Conservation (phyloP, 2,329 filamentous ascomycete species). For the Verticillium nonalfalfae region DNA sequence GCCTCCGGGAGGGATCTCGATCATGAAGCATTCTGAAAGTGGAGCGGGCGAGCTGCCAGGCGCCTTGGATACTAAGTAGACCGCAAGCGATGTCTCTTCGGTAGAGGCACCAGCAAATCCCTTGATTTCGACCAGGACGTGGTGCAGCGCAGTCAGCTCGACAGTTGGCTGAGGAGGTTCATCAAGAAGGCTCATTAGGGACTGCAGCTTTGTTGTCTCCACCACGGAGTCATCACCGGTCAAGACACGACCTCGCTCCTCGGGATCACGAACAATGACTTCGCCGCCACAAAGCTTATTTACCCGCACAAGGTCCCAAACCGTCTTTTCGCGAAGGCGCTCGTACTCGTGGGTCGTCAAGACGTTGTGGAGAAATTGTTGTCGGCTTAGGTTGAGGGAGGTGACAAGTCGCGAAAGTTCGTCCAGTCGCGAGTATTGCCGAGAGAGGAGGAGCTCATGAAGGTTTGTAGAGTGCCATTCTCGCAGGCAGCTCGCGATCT, state of each 20-base stretch:
- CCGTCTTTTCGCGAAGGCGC: slow-evolving; percentile 77
- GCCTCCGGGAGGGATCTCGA: slow-evolving; percentile 71
- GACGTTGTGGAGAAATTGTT: slow-evolving; percentile 91
- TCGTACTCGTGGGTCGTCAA: slow-evolving; percentile 80
- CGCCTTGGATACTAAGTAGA: slow-evolving; percentile 71
- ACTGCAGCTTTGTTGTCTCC: slow-evolving; percentile 84
- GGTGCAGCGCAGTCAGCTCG: slow-evolving; percentile 69
- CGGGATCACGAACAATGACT: slow-evolving; percentile 88
- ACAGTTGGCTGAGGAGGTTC: slow-evolving; percentile 64
- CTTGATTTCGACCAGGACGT: slow-evolving; percentile 78
- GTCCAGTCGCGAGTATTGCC: slow-evolving; percentile 76
- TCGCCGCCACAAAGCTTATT: slow-evolving; percentile 94
- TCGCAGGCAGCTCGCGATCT: slow-evolving; percentile 91
- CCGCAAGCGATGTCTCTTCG: slow-evolving; percentile 68
- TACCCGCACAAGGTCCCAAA: slow-evolving; percentile 90
- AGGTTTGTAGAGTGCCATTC: slow-evolving; percentile 99
- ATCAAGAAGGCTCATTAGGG: slow-evolving; percentile 90
- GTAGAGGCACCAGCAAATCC: slow-evolving; percentile 71
- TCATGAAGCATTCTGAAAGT: slow-evolving; percentile 76
- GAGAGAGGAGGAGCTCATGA: slow-evolving; percentile 79
- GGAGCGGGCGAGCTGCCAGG: slow-evolving; percentile 56
- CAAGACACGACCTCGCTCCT: slow-evolving; percentile 74
- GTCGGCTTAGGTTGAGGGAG: slow-evolving; percentile 75
- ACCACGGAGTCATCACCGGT: slow-evolving; percentile 92
- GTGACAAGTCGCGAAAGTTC: slow-evolving; percentile 74